Evolutionary conservation across 2,329 filamentous ascomycete genomes (phyloP), one percentile per base, ranked within the genome.

Genomic region (Chlorencoelia australis): DNA sequence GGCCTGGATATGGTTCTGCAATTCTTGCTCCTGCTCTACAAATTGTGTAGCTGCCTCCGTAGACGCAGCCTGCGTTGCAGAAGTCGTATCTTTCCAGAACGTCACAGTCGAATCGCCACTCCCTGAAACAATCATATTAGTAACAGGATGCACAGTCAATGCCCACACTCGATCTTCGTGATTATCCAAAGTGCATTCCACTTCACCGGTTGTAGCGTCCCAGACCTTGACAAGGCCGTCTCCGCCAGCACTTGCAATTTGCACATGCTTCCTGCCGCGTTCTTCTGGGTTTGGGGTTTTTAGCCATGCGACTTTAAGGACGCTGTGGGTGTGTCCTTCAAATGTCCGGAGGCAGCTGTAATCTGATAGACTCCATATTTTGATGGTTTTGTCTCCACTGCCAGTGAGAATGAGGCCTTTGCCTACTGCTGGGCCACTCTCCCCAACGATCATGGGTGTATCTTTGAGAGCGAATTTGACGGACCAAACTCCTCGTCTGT

Each of bases 91-190:
- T 51, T 78, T 79, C 91, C 91, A 98, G 64, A 96, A 94, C 1
- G 86, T 93, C 24, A 98, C 75, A 1, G 86, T 88, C 21, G 87
- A 88, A 60, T 98, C 91, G 35, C 83, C 89, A 40, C 85, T 88
- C 22, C 88, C 91, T 5, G 91, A 96, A 22, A 93, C 80, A 35
- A 98, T 73, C 33, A 78, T 78, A 51, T 88, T 75, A 7, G 68
- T 73, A 28, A 68, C 54, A 30, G 81, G 69, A 56, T 89, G 71
- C 8, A 85, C 75, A 4, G 85, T 75, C 13, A 96, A 66, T 0
- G 87, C 87, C 88, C 88, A 95, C 1, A 96, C 88, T 39, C 91
- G 77, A 61, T 98, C 91, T 51, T 87, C 87, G 59, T 98, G 91
- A 61, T 96, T 96, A 62, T 98, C 91, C 4, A 98, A 71, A 0